Base-by-base conservation (phyloP, 805 yeast genomes). In the Debaryomyces tyrocola region DNA sequence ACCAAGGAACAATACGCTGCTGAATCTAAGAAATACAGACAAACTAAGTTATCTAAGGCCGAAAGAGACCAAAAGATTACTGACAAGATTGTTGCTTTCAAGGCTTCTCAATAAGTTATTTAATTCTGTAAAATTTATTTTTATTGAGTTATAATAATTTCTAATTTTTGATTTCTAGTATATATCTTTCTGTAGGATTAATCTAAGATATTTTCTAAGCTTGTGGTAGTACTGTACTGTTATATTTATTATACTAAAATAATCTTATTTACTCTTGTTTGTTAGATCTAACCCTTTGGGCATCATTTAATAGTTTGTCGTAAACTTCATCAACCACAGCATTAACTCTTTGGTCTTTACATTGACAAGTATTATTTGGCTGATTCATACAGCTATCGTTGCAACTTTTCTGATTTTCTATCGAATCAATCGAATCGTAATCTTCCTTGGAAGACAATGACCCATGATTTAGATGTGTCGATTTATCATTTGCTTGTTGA, bases 1-100 rank as follows among this genome's bases (percentile, higher is more conserved):
- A 80, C 96, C 83, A 92, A 90, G 85, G 96, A 85, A 74, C 94
- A 91, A 80, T 92, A 90, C 84, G 96, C 96, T 82, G 96, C 95
- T 74, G 89, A 85, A 77, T 84, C 96, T 61, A 87, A 85, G 85
- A 90, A 92, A 82, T 88, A 76, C 96, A 85, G 82, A 79, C 84
- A 82, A 73, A 77, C 69, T 68, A 92, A 88, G 82, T 84, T 92
- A 77, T 83, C 98, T 80, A 83, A 69, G 69, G 98, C 82, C 69
- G 88, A 94, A 85, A 87, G 96, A 82, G 72, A 79, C 63, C 97
- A 87, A 64, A 86, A 82, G 72, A 82, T 94, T 74, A 90, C 84
- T 70, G 88, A 85, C 75, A 92, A 90, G 90, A 90, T 94, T 74
- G 95, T 94, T 74, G 90, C 85, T 74, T 87, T 85, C 86, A 79